Conservation (phyloP, 2,329 filamentous ascomycete genomes). For the Monilinia vaccinii-corymbosi region DNA sequence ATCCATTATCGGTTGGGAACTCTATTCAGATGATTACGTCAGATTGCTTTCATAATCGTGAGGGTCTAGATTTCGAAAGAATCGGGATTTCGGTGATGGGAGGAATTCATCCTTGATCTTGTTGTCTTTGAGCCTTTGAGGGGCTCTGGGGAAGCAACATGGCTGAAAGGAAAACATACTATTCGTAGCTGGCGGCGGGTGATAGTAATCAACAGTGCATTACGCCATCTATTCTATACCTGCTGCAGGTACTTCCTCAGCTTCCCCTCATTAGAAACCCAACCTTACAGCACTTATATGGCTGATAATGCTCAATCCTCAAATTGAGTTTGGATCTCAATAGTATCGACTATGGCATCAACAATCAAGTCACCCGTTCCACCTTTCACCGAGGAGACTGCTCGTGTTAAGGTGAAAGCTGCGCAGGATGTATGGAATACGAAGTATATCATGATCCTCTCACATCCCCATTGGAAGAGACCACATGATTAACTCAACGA, state of each 20-base stretch:
- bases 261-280: not conserved
- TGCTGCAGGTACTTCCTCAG: not conserved
- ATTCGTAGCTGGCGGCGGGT: not conserved
- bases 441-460: constrained; percentile 37
- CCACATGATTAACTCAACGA: not conserved
- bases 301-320: not conserved
- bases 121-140: not conserved
- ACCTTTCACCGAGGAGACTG: constrained; percentile 67
- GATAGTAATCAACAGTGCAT: not conserved
- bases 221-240: not conserved
- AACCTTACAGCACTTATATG: not conserved
- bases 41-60: constrained; percentile 1
- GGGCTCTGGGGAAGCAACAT: too few species aligned
- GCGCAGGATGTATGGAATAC: constrained; percentile 81
- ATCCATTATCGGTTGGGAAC: not conserved
- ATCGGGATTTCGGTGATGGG: not conserved
- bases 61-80: not conserved
- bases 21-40: not conserved
- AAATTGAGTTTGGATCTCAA: not conserved
- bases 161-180: not conserved
- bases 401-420: constrained; percentile 68
- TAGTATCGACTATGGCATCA: constrained; percentile 8
- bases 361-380: constrained; percentile 42
- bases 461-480: too few species aligned
- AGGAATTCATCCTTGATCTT: not conserved